These are phyloP conservation scores for Fusarium algeriense DNA, from an alignment of 2,329 filamentous ascomycete genomes.

Conservation along the genomic window DNA sequence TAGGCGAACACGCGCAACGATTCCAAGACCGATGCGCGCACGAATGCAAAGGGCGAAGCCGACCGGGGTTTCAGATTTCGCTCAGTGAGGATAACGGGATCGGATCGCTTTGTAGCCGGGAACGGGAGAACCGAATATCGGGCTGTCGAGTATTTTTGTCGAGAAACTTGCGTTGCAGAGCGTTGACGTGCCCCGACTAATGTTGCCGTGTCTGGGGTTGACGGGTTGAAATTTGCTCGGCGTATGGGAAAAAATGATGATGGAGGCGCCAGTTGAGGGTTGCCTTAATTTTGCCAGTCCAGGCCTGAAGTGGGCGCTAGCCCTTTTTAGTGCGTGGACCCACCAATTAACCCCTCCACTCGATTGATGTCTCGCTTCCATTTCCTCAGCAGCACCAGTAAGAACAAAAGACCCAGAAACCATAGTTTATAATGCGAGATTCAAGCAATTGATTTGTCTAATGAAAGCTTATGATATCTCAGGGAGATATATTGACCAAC, in stretches of 20 bases:
- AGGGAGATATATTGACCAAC: neutral
- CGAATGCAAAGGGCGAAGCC: conserved; percentile 48
- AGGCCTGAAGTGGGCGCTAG: conserved; percentile 58
- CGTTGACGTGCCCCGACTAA: conserved; percentile 54
- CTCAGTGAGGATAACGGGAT: conserved; percentile 28
- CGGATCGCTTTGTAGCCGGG: conserved; percentile 19
- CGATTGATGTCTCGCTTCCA: conserved; percentile 41
- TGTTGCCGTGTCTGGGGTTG: conserved; percentile 58
- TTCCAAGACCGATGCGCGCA: conserved; percentile 56
- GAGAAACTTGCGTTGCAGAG: conserved; percentile 42
- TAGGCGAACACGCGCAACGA: conserved; percentile 62
- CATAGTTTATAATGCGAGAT: neutral
- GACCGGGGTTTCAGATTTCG: conserved; percentile 49
- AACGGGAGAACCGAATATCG: conserved; percentile 5
- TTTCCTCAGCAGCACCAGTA: conserved; percentile 17
- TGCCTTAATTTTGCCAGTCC: conserved; percentile 59
- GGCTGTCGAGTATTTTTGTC: conserved; percentile 23
- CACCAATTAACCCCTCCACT: conserved; percentile 30
- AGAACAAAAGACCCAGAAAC: conserved; percentile 4
- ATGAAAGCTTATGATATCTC: neutral
- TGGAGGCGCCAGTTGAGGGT: conserved; percentile 55
- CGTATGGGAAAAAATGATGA: conserved; percentile 55
- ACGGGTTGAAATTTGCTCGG: conserved; percentile 59
- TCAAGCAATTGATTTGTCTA: neutral
- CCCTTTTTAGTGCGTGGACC: conserved; percentile 41